These are phyloP conservation scores for Talaromyces proteolyticus DNA, from an alignment of 495 filamentous ascomycete species.

Conservation along the genomic window DNA sequence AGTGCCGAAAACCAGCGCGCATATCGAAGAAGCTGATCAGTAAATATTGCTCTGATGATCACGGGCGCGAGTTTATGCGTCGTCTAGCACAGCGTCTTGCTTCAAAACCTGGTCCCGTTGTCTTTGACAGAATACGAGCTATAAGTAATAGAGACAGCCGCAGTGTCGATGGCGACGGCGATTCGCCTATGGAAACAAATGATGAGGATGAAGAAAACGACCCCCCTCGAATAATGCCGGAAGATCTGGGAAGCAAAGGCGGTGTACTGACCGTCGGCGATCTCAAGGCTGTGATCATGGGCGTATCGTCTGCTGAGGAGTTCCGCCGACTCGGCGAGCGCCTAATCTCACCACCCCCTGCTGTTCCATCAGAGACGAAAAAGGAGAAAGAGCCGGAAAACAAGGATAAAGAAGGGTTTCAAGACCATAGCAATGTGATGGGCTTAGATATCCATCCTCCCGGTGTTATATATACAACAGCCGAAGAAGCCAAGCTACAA, in stretches of 20 bases:
- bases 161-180: constrained; percentile 11
- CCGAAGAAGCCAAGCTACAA: constrained; percentile 35
- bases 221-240: constrained; percentile 7
- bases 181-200: constrained; percentile 15
- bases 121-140: not conserved
- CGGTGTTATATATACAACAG: constrained; percentile 29
- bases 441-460: constrained; percentile 30
- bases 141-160: constrained; percentile 6
- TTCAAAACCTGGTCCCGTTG: constrained; percentile 5
- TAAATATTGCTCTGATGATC: constrained; percentile 68
- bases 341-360: constrained; percentile 31
- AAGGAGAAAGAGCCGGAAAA: constrained; percentile 10
- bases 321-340: constrained; percentile 54
- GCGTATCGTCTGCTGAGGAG: constrained; percentile 39
- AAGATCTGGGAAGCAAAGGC: constrained; percentile 48
- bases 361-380: constrained; percentile 4
- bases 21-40: constrained; percentile 38
- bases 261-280: constrained; percentile 52
- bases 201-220: constrained; percentile 21
- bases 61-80: constrained; percentile 53
- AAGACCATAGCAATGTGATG: constrained; percentile 67
- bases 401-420: not conserved
- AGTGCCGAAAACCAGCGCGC: constrained; percentile 57
- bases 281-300: constrained; percentile 47
- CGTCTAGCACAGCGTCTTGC: constrained; percentile 27